Base-by-base conservation (phyloP, 805 yeast genomes). In the Sungouiozyma intestinalis region DNA sequence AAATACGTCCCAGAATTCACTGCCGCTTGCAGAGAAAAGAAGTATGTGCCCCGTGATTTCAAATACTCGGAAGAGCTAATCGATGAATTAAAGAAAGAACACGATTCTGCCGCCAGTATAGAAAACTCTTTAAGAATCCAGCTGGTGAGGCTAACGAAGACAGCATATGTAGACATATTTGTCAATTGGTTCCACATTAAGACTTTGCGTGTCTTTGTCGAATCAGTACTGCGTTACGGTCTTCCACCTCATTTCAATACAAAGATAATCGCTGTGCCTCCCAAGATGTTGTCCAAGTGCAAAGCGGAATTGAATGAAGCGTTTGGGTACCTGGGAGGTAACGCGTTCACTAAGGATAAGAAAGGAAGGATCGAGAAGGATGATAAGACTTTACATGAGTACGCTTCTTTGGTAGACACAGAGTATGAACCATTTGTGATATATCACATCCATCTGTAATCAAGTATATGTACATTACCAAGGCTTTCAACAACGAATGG, bases 381-480 rank as follows among this genome's bases (percentile, higher is more conserved):
- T 53, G 85, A 81, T 58, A 53, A 63, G 31, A 78, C 76, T 37
- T 71, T 90, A 54, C 76, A 80, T 51, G 97, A 90, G 62, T 92
- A 85, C 62, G 90, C 96, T 9, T 77, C 94, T 2, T 67, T 92
- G 54, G 96, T 87, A 39, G 98, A 92, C 64, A 78, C 90, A 21
- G 97, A 90, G 45, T 90, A 90, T 62, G 95, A 90, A 66, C 97
- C 97, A 40, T 92, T 92, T 66, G 98, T 90, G 41, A 65, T 92
- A 51, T 90, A 85, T 62, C 74, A 73, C 39, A 64, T 57, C 6
- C 44, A 46, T 16, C 37, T 53, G 29, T 50, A 38, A 33, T 31
- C 33, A 14, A 16, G n/a, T n/a, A n/a, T n/a, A n/a, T n/a, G n/a
- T n/a, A n/a, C n/a, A n/a, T n/a, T n/a, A n/a, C n/a, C n/a, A n/a